phyloP scores from a whole-genome alignment of 2,329 filamentous ascomycete species.

The Fusarium paranaense region DNA sequence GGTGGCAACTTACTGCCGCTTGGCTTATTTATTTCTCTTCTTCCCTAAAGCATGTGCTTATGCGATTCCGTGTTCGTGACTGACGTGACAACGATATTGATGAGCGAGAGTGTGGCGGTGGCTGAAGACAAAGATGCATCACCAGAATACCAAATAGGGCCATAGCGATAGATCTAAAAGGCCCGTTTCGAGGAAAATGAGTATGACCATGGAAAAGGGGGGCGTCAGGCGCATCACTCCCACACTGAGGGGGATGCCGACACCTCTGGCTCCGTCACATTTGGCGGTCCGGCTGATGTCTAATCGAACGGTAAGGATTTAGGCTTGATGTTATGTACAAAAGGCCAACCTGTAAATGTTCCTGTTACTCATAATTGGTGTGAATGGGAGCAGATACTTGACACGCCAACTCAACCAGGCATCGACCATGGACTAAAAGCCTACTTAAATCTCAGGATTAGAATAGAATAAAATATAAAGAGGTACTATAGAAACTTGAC shows the following conservation, averaged over 20 bases:
- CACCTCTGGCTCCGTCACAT: neutral
- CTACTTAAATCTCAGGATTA: neutral
- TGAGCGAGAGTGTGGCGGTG: neutral
- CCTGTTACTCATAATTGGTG: neutral
- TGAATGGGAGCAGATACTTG: neutral
- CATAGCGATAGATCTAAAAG: neutral
- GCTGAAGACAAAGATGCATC: neutral
- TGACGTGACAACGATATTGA: too few relatives aligned
- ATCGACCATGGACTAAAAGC: neutral
- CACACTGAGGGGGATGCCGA: neutral
- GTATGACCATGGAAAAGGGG: neutral
- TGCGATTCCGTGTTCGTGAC: neutral
- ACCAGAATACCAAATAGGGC: neutral
- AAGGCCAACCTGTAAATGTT: neutral
- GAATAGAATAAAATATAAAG: neutral
- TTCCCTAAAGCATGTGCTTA: neutral
- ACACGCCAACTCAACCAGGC: neutral
- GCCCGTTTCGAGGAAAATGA: neutral
- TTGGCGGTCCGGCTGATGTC: neutral
- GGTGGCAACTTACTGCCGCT: neutral
- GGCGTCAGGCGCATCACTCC: neutral
- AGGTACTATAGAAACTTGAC: neutral
- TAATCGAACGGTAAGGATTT: neutral
- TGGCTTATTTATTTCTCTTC: conserved; percentile 1
- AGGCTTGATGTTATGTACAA: neutral